Base-by-base conservation (phyloP, 1,284 basidiomycete species). In the Ustilago sp. region DNA sequence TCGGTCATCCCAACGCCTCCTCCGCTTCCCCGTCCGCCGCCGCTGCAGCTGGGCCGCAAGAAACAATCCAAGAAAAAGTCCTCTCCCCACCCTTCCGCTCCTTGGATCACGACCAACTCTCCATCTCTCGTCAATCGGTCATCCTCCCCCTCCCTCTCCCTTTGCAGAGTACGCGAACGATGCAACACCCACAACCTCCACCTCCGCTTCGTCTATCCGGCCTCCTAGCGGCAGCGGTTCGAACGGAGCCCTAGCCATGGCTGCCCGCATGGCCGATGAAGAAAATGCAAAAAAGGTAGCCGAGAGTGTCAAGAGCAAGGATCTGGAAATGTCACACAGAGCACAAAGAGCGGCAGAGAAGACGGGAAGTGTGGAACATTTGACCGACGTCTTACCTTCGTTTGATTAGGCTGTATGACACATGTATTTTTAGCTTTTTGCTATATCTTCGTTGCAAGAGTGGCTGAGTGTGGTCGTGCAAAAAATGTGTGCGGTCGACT, bases 61-160 rank as follows among this genome's bases (percentile, higher is more conserved):
- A 57, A 17, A 62, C 52, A 9, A 52, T 77, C 15, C 68, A 77
- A 41, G 74, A 79, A 52, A 76, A 63, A 59, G 69, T 76, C 19
- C 43, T 74, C 28, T 74, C 68, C 3, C 76, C 76, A 7, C 76
- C 76, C 12, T 78, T 78, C 66, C 68, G 72, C 17, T 79, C 74
- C 23, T 64, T 79, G n/a, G 77, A 76, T 56, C 71, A 77, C 65
- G 77, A 77, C 54, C 74, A 76, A 39, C 58, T 75, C 13, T 69
- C 68, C 32, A 79, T 77, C 54, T 55, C 65, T 4, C 70, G 70
- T 15, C 70, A 73, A 51, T 45, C 32, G 36, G 57, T 70, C 50
- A 57, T 64, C 13, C 48, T 50, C 31, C 31, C 48, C 31, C 48
- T n/a, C 48, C 28, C 41, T 48, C 65, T 0, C 56, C 68, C 1